Evolutionary conservation across 2,329 filamentous ascomycete genomes (phyloP), one percentile per base, ranked within the genome.

Genomic region (Keithomyces neogunnii): DNA sequence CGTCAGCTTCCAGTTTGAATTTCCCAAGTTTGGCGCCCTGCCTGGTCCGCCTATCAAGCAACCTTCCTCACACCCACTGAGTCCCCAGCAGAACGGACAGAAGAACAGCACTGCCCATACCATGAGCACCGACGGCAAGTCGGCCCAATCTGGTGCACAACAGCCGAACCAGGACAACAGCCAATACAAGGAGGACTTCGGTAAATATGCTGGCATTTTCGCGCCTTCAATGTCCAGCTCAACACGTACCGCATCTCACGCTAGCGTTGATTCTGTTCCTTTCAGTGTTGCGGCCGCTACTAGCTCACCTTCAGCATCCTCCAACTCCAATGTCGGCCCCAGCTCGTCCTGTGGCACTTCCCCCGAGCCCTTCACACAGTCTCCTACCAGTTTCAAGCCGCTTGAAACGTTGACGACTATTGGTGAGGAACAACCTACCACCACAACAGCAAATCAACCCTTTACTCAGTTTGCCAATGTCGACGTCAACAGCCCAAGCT

Each of bases 1-100:
- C 56, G 85, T 87, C 65, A 90, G 86, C 65, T 97, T 97, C 64
- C 85, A 92, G 59, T 97, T 99, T 60, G 92, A 97, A 59, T 97
- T 97, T 57, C 92, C 93, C 57, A 91, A 88, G 64, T 97, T 99
- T 62, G 93, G 93, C 45, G 79, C 84, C 53, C 77, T 95, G 30
- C 78, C 80, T 0, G 75, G 78, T 4, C 71, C 75, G 6, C 59
- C 65, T 1, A 53, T 57, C 48, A 64, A 63, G 51, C 54, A 50
- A 5, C 58, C 60, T 4, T 49, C 57, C 11, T 65, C 67, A n/a
- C 65, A 63, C 32, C 61, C 66, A 6, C 60, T 63, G 10, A 68
- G 66, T 55, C 65, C 67, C 11, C 61, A 58, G 13, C 58, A 60
- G 47, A 58, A 59, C 42, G 51, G 47, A 13, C 49, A 60, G 10